Evolutionary conservation across 2,329 filamentous ascomycete species (phyloP).

Genomic region (Hymenoscyphus linearis): DNA sequence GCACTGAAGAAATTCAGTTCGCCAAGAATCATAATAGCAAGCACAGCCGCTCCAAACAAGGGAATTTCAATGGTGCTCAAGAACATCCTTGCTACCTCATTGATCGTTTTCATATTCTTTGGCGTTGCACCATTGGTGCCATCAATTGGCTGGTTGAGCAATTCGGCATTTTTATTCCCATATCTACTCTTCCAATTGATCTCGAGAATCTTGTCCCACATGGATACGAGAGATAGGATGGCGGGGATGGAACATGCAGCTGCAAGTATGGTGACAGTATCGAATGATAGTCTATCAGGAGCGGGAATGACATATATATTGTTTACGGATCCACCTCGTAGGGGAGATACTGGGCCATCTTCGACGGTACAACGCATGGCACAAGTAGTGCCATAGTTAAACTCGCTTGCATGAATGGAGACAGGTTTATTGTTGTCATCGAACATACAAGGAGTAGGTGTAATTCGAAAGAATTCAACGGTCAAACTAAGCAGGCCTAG

Average conservation of each 20-base stretch:
- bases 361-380: slow-evolving; percentile 41
- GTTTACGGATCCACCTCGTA: slow-evolving; percentile 50
- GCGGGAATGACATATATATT: slow-evolving; percentile 59
- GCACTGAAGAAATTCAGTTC: slow-evolving; percentile 59
- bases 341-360: slow-evolving; percentile 46
- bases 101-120: slow-evolving; percentile 47
- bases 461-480: slow-evolving; percentile 57
- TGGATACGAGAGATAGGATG: slow-evolving; percentile 54
- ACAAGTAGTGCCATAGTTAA: slow-evolving; percentile 44
- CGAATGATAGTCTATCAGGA: slow-evolving; percentile 51
- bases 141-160: slow-evolving; percentile 39
- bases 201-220: slow-evolving; percentile 59
- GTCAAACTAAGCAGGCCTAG: slow-evolving; percentile 54
- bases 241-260: slow-evolving; percentile 62
- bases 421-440: slow-evolving; percentile 37
- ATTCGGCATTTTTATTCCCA: slow-evolving; percentile 29
- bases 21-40: slow-evolving; percentile 55
- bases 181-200: slow-evolving; percentile 51
- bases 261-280: slow-evolving; percentile 53
- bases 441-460: slow-evolving; percentile 38
- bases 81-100: slow-evolving; percentile 48
- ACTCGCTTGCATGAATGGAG: slow-evolving; percentile 34
- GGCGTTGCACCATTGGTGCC: slow-evolving; percentile 52
- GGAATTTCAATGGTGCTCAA: slow-evolving; percentile 53
- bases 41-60: slow-evolving; percentile 51